Evolutionary conservation across 1,284 basidiomycete genomes (phyloP).

Genomic region (Marasmius oreades): DNA sequence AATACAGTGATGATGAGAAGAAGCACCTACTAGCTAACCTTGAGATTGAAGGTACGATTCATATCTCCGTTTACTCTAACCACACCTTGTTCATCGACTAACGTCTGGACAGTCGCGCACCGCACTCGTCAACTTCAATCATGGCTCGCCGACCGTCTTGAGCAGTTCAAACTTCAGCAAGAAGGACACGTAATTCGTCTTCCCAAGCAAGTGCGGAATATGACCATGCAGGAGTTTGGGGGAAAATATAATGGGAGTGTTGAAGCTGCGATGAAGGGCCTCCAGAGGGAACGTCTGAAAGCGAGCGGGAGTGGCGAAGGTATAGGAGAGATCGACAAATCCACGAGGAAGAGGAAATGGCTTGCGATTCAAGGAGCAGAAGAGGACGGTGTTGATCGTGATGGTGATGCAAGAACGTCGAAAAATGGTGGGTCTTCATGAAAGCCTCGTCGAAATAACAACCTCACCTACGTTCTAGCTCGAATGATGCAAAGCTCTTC

Average conservation of each 20-base stretch:
- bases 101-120: conserved; percentile 52
- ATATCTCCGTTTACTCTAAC: conserved; percentile 3
- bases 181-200: conserved; percentile 72
- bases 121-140: conserved; percentile 65
- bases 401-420: conserved; percentile 24
- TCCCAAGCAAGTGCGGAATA: conserved; percentile 65
- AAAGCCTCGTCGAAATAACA: not conserved
- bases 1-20: conserved; percentile 60
- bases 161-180: conserved; percentile 70
- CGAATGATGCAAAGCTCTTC: conserved; percentile 44
- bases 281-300: conserved; percentile 55
- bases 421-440: conserved; percentile 29
- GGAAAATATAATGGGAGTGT: conserved; percentile 74
- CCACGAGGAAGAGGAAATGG: conserved; percentile 72
- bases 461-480: conserved; percentile 33
- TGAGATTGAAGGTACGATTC: conserved; percentile 66
- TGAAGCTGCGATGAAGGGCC: conserved; percentile 59
- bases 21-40: conserved; percentile 70
- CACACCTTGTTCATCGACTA: conserved; percentile 7
- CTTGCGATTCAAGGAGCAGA: conserved; percentile 56
- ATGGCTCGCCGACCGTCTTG: conserved; percentile 66
- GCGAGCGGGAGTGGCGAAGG: conserved; percentile 38
- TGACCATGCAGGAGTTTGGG: conserved; percentile 72
- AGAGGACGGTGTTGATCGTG: conserved; percentile 22
- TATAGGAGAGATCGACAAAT: conserved; percentile 58